Base-by-base conservation (phyloP, 1,139 yeast genomes). In the Suhomyces wounanorum region DNA sequence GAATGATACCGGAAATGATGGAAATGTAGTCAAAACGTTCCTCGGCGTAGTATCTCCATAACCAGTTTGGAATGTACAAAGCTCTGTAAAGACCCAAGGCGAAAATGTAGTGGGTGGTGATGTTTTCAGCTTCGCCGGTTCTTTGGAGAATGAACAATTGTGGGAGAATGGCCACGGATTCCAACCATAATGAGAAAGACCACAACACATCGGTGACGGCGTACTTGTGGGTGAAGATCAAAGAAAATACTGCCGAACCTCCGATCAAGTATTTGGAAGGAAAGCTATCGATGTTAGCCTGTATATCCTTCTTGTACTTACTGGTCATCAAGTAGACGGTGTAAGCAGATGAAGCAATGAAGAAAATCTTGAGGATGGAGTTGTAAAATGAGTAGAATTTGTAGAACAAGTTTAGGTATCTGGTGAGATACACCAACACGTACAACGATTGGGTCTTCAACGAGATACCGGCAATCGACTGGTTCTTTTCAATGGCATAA, bases 61-160 rank as follows among this genome's bases (percentile, higher is more conserved):
- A 70, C 99, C 99, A 94, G 71, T 92, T 94, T 58, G 96, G 95
- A 59, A 94, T 83, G 69, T 94, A 94, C 51, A 94, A 76, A 0
- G 91, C 89, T 59, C 99, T 80, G 75, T 94, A 94, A 8, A 87
- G 59, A 14, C 99, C 99, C 65, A 94, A 76, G 1, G 98, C 96
- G 68, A 92, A 91, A 57, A 94, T 89, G 69, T 94, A 94, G 68
- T 94, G 97, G 48, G 88, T 82, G 14, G 98, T 94, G 62, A 94
- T 76, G 55, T 88, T 82, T 67, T 88, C 89, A 1, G 97, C 95
- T 63, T 88, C 88, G 14, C 97, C 97, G 2, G 95, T 85, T 59
- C 89, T 86, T 65, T 92, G 97, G 54, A 94, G 77, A 81, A 94
- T 83, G 68, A 85, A 91, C 65, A 94, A 76, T 70, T 94, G 99